Conservation (phyloP, 1,139 yeast genomes). For the Hansenula sp. region DNA sequence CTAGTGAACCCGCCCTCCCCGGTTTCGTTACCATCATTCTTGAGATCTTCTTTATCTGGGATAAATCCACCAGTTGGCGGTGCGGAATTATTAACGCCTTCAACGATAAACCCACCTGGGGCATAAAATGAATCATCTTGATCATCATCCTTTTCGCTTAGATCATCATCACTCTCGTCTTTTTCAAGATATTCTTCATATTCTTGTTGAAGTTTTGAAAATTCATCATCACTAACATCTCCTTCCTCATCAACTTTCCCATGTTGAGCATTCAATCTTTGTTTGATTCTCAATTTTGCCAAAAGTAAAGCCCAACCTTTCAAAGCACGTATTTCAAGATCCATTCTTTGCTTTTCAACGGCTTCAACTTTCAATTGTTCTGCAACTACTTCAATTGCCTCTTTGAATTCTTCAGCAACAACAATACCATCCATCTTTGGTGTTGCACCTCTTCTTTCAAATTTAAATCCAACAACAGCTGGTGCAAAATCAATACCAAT, state of each 20-base stretch:
- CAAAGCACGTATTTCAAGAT: conserved; percentile 50
- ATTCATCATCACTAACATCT: conserved; percentile 16
- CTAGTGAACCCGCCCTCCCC: conserved; percentile 7
- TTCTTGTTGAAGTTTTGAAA: conserved; percentile 5
- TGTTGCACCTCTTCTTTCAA: conserved; percentile 48
- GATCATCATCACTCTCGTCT: conserved; percentile 8
- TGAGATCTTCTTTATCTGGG: conserved; percentile 3
- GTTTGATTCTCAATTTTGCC: conserved; percentile 65
- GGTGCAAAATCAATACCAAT: conserved; percentile 77
- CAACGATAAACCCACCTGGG: conserved; percentile 12
- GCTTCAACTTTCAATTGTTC: conserved; percentile 57
- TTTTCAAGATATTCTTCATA: conserved; percentile 14
- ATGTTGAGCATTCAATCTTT: conserved; percentile 62
- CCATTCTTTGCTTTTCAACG: conserved; percentile 40
- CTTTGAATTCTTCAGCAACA: conserved; percentile 57
- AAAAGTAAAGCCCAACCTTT: conserved; percentile 72
- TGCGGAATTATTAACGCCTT: conserved; percentile 5
- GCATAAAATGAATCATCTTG: conserved; percentile 12
- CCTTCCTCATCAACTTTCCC: conserved; percentile 44
- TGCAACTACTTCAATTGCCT: conserved; percentile 59
- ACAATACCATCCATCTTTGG: conserved; percentile 79
- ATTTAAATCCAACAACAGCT: conserved; percentile 87
- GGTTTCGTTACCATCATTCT: not conserved
- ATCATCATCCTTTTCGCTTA: not conserved
- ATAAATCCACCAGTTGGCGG: conserved; percentile 1